Evolutionary conservation across 805 yeast genomes (phyloP), one percentile per base, ranked within the genome.

Genomic region (Candida coquimbonensis): DNA sequence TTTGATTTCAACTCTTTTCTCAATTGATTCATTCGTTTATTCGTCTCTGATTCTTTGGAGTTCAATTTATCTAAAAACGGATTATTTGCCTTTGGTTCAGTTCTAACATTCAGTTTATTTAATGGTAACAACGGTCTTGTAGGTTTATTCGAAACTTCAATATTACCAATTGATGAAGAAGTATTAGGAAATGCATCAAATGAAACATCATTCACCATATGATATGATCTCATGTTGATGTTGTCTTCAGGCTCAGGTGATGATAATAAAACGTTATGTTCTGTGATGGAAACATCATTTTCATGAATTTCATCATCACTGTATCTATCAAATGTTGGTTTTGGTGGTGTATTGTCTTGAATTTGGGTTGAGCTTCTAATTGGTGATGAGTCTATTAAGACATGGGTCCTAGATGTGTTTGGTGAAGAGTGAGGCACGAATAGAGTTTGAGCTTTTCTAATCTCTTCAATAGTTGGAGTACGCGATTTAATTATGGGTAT

Each of bases 161-260:
- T 42, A 12, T 36, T 16, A n/a, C 44, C 44, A 12, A 42, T 42
- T 34, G 43, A 40, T 13, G 43, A 40, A 11, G 43, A 40, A 16
- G 43, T 12, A 17, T 26, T 33, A 19, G 9, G 26, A 7, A 36
- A 29, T 26, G 21, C 21, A 35, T 41, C 43, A 5, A 35, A 26
- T 1, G 38, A 32, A 5, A 26, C 9, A 21, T 40, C 36, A 14
- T n/a, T 24, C 3, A 32, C 16, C 7, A 13, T 13, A 29, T n/a
- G 42, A 5, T 19, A 19, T 7, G n/a, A 12, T 27, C 29, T 12
- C 25, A 14, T 11, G 9, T 32, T 31, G 4, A 16, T 8, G 6
- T 37, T 14, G 8, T 39, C 40, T 2, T 33, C 44, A 26, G 34
- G 38, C 6, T 27, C 44, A 6, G 44, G 45, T 21, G 45, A 42